Conservation (phyloP, 179 eudicot genomes). For the Gypsophila paniculata region DNA sequence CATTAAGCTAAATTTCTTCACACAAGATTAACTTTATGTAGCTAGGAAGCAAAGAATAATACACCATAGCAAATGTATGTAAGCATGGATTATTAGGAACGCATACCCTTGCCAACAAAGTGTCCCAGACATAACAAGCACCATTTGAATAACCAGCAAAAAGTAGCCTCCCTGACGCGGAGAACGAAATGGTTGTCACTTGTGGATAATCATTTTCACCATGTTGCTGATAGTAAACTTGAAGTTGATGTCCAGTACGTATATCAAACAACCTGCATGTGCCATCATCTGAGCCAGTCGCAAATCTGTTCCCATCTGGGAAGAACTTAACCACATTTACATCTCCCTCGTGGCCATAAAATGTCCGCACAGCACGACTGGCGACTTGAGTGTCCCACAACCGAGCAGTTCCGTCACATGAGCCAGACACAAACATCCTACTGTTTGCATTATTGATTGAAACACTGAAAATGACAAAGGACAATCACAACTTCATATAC, state of each 20-base stretch:
- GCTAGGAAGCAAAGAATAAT: not conserved
- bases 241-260: constrained; percentile 96
- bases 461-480: constrained; percentile 43
- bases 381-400: constrained; percentile 97
- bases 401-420: constrained; percentile 84
- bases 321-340: constrained; percentile 88
- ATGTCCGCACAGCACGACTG: constrained; percentile 86
- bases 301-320: constrained; percentile 96
- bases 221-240: constrained; percentile 56
- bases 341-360: constrained; percentile 85
- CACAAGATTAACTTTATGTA: not conserved
- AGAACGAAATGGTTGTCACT: constrained; percentile 78
- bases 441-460: constrained; percentile 66
- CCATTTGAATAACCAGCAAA: constrained; percentile 83
- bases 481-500: not conserved
- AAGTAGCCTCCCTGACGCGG: constrained; percentile 85
- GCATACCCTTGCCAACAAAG: constrained; percentile 74
- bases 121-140: constrained; percentile 90
- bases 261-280: constrained; percentile 83
- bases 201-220: constrained; percentile 50
- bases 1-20: not conserved
- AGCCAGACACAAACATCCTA: constrained; percentile 80
- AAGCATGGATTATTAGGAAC: not conserved
- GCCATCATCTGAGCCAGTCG: constrained; percentile 91
- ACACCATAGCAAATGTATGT: not conserved